Base-by-base conservation (phyloP, 768 basidiomycete species). In the Tricholoma matsutake region DNA sequence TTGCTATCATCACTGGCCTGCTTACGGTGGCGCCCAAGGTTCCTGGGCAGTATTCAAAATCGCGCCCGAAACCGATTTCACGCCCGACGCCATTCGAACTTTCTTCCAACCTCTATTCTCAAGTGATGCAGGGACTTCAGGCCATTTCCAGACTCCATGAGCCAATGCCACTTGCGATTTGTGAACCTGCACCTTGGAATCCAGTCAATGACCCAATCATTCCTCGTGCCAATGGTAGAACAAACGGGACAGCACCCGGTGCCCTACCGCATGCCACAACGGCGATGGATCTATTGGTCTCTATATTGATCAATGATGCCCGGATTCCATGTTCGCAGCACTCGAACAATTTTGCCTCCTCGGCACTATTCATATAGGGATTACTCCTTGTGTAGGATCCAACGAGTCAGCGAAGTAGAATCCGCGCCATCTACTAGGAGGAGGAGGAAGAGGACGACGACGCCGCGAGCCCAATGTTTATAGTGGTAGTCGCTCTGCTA, bases 131-230 rank as follows among this genome's bases (percentile, higher is more conserved):
- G 22, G 41, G 29, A 4, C 56, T 57, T 53, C 29, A 13, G 4
- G 29, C 7, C 31, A 3, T 53, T 39, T 13, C 35, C 6, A 18
- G 16, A 16, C 11, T 10, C n/a, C 29, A 2, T 31, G 29, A 53
- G 10, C 51, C 51, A 53, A n/a, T 18, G 8, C 29, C 51, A 13
- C 3, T 32, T 32, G 22, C 22, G 5, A 32, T 60, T 8, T 29
- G 37, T n/a, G 53, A 55, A 28, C 59, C 55, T n/a, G 62, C 61
- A 14, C 32, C 43, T 6, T 60, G 64, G 64, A 63, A 65, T 58
- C 64, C 64, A 6, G 39, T 34, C 16, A 43, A 54, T 2, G 61
- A 65, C 29, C 61, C 58, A 7, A 51, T 60, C 43, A 29, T 62
- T 13, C 2, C 59, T 11, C 32, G 18, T 29, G 9, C 41, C 2